phyloP scores from a whole-genome alignment of 495 filamentous ascomycete genomes.

The Daldinia grandis region DNA sequence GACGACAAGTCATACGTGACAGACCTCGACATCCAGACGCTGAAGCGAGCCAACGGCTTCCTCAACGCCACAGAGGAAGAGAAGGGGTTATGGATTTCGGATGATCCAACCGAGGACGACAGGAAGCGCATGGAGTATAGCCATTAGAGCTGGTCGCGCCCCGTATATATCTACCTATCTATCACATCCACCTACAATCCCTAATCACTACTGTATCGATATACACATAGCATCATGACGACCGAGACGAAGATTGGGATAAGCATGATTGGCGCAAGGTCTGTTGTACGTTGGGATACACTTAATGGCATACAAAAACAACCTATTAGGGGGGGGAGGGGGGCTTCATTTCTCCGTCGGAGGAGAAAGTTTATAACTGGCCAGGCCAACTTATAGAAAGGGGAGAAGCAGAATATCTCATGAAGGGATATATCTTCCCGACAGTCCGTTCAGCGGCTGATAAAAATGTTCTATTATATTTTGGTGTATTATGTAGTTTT shows the following conservation, averaged over 20 bases:
- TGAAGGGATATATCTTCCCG: slow-evolving; percentile 18
- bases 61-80: slow-evolving; percentile 79
- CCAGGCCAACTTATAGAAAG: slow-evolving; percentile 37
- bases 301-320: slow-evolving; percentile 37
- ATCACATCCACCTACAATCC: background rate
- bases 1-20: slow-evolving; percentile 83
- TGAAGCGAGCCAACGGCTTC: slow-evolving; percentile 86
- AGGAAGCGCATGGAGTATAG: slow-evolving; percentile 52
- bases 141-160: slow-evolving; percentile 26
- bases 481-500: slow-evolving; percentile 35
- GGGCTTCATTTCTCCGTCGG: background rate
- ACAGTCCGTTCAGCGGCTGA: background rate
- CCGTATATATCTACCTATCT: slow-evolving; percentile 1
- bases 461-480: slow-evolving; percentile 9
- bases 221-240: slow-evolving; percentile 41
- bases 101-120: slow-evolving; percentile 60
- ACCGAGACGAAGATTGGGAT: slow-evolving; percentile 35
- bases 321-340: background rate
- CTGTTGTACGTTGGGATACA: slow-evolving; percentile 36
- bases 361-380: slow-evolving; percentile 8
- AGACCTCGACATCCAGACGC: slow-evolving; percentile 89
- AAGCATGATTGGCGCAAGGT: slow-evolving; percentile 40
- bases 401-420: slow-evolving; percentile 11
- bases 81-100: slow-evolving; percentile 78
- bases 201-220: slow-evolving; percentile 34